These are phyloP conservation scores for Diplodia mutila DNA, from an alignment of 2,329 filamentous ascomycete species.

Conservation along the genomic window DNA sequence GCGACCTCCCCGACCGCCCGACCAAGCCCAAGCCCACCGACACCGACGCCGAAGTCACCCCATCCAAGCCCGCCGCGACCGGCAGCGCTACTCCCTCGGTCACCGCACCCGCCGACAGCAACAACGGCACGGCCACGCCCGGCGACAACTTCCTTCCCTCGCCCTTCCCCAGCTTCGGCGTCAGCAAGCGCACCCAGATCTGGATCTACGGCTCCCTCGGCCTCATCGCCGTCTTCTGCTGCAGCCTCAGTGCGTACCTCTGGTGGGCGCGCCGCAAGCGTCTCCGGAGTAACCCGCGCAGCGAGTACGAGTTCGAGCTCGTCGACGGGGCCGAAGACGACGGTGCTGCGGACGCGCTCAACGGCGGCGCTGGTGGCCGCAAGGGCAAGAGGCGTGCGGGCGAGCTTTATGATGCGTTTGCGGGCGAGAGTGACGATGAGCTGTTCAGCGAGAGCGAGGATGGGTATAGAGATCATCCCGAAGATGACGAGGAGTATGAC, in stretches of 20 bases:
- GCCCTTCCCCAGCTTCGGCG: conserved; percentile 87
- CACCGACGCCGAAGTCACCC: conserved; percentile 29
- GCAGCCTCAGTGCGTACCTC: conserved; percentile 78
- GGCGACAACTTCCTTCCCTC: conserved; percentile 70
- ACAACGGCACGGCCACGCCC: conserved; percentile 32
- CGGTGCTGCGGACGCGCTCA: conserved; percentile 51
- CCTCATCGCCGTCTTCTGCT: conserved; percentile 85
- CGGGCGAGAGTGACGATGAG: conserved; percentile 83
- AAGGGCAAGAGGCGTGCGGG: conserved; percentile 68
- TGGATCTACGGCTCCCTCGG: conserved; percentile 91
- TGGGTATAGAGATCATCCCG: conserved; percentile 27
- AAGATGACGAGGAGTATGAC: conserved; percentile 17
- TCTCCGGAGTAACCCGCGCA: conserved; percentile 72
- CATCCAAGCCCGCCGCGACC: conserved; percentile 32
- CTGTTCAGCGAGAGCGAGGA: conserved; percentile 52
- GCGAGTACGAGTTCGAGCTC: conserved; percentile 93
- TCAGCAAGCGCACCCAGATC: conserved; percentile 81
- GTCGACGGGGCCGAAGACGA: conserved; percentile 75
- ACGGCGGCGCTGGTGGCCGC: conserved; percentile 39
- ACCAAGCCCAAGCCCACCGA: conserved; percentile 61
- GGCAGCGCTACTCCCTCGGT: conserved; percentile 29
- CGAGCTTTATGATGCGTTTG: conserved; percentile 97
- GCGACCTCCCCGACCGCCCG: conserved; percentile 56
- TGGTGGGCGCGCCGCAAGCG: conserved; percentile 77
- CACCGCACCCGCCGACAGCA: neutral